Percentiles rank a stretch among this genome's conserved stretches.
phyloP scores from a whole-genome alignment of 371 early-diverging fungal species.

The Rhizopus delemar region DNA sequence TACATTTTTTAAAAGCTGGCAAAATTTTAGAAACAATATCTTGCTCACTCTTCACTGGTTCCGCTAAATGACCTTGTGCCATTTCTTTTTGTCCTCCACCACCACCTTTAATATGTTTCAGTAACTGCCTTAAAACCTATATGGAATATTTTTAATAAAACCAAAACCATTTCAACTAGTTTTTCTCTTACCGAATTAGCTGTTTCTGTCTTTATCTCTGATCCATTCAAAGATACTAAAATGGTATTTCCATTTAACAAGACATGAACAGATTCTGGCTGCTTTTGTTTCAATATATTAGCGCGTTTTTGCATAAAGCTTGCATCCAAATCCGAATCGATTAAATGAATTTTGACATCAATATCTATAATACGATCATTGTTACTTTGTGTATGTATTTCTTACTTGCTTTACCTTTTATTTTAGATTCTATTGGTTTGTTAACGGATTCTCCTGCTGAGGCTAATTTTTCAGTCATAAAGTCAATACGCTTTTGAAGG shows the following conservation, averaged over 20 bases:
- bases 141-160: neutral
- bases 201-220: slow-evolving; percentile 42
- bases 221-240: slow-evolving; percentile 50
- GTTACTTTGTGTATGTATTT: neutral
- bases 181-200: slow-evolving; percentile 47
- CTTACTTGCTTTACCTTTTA: slow-evolving; percentile 20
- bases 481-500: slow-evolving; percentile 40
- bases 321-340: slow-evolving; percentile 54
- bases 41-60: slow-evolving; percentile 18
- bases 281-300: slow-evolving; percentile 48
- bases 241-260: slow-evolving; percentile 53
- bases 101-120: slow-evolving; percentile 47
- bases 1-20: slow-evolving; percentile 31
- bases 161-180: neutral
- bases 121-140: slow-evolving; percentile 44
- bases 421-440: slow-evolving; percentile 20
- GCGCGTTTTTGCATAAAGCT: slow-evolving; percentile 57
- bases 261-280: slow-evolving; percentile 48
- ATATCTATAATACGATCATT: slow-evolving; percentile 22
- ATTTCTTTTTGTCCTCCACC: slow-evolving; percentile 53
- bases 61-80: slow-evolving; percentile 46
- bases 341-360: slow-evolving; percentile 50
- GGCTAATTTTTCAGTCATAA: slow-evolving; percentile 45
- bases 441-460: slow-evolving; percentile 28
- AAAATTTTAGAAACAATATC: slow-evolving; percentile 33